Evolutionary conservation across 2,329 filamentous ascomycete genomes (phyloP).

Genomic region (Moelleriella libera): DNA sequence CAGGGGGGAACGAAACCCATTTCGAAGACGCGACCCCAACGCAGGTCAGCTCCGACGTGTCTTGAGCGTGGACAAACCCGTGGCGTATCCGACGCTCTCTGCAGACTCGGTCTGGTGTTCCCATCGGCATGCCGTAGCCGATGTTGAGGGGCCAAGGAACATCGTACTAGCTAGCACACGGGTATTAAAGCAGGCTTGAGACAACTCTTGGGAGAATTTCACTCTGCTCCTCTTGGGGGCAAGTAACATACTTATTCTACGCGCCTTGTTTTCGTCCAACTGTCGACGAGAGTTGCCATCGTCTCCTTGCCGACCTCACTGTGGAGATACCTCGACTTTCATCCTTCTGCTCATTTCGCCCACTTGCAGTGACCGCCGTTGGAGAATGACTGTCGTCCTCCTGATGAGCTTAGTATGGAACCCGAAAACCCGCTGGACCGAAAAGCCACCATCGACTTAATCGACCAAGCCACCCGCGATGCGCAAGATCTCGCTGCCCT

Average conservation of each 20-base stretch:
- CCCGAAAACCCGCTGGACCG: constrained; percentile 3
- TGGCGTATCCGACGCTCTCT: background rate
- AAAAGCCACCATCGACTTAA: constrained; percentile 1
- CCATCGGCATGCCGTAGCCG: background rate
- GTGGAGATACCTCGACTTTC: background rate
- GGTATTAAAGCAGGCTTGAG: no score
- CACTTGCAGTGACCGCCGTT: background rate
- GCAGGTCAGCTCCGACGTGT: background rate
- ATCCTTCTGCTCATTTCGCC: background rate
- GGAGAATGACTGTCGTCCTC: constrained; percentile 3
- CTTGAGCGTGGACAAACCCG: background rate
- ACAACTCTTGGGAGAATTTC: no score
- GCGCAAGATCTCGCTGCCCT: constrained; percentile 24
- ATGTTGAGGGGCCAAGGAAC: background rate
- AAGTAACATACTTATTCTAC: no score
- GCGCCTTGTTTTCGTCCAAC: no score
- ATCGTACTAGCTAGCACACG: no score
- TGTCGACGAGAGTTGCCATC: no score
- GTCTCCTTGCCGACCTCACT: no score
- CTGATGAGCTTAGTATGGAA: constrained; percentile 4
- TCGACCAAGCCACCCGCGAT: constrained; percentile 13
- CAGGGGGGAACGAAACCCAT: no score
- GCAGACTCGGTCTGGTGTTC: background rate
- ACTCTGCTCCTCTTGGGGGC: no score
- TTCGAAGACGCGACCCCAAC: background rate